phyloP scores from a whole-genome alignment of 345 rosid genomes.

The Lenwebbia sp. region DNA sequence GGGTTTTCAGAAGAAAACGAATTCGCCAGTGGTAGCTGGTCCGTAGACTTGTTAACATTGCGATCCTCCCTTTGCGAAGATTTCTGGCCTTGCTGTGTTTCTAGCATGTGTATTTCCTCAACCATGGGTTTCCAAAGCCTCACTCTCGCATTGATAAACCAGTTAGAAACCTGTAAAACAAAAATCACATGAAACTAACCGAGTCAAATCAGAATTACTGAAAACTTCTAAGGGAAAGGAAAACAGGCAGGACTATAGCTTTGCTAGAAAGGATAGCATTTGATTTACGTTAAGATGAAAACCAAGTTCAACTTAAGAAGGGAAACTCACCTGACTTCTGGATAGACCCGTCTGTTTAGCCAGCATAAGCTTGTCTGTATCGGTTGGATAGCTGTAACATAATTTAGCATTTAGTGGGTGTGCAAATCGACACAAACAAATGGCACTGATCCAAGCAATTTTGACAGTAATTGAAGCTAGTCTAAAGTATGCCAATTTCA shows the following conservation, averaged over 20 bases:
- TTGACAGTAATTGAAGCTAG: background rate
- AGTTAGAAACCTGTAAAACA: conserved; percentile 59
- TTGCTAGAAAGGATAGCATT: background rate
- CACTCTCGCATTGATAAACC: conserved; percentile 94
- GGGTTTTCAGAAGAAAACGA: conserved; percentile 17
- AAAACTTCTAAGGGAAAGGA: background rate
- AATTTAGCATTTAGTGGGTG: background rate
- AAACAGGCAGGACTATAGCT: background rate
- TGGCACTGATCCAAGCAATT: background rate
- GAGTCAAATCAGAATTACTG: background rate
- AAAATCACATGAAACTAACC: background rate
- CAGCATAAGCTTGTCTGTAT: conserved; percentile 81
- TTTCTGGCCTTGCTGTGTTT: conserved; percentile 56
- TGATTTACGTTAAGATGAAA: background rate
- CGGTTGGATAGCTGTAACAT: conserved; percentile 72
- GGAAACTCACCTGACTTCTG: conserved; percentile 59
- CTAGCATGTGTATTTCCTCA: conserved; percentile 80
- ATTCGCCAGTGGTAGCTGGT: conserved; percentile 12
- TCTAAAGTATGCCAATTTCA: background rate
- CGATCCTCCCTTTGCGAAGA: conserved; percentile 35
- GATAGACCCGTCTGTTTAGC: conserved; percentile 91
- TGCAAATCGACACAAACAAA: background rate
- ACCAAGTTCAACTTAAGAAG: background rate
- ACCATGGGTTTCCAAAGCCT: conserved; percentile 98
- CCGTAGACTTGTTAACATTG: conserved; percentile 17